Percentiles rank a stretch among this genome's conserved stretches.
phyloP scores from a whole-genome alignment of 1,284 basidiomycete genomes.

The Ganoderma sinense region DNA sequence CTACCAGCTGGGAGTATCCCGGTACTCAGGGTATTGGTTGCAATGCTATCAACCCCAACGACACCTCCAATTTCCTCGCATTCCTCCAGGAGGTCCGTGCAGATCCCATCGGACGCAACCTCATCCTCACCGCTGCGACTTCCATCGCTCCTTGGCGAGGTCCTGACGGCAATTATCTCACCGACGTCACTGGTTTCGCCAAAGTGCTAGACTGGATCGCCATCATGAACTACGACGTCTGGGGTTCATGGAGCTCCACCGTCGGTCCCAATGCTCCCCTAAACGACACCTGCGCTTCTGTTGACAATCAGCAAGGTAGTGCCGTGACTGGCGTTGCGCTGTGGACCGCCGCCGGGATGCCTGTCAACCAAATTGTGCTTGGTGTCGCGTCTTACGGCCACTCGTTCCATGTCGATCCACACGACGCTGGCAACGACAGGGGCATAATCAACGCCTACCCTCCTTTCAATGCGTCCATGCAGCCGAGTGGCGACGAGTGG shows the following conservation, averaged over 20 bases:
- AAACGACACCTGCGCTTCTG: conserved; percentile 70
- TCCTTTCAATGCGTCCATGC: conserved; percentile 50
- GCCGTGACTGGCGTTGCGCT: conserved; percentile 75
- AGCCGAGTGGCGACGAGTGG: conserved; percentile 65
- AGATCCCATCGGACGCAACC: conserved; percentile 56
- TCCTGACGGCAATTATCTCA: conserved; percentile 58
- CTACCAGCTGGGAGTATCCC: conserved; percentile 89
- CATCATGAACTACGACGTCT: conserved; percentile 90
- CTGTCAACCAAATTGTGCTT: conserved; percentile 78
- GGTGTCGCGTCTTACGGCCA: conserved; percentile 85
- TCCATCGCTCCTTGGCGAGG: conserved; percentile 70
- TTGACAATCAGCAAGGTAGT: conserved; percentile 69
- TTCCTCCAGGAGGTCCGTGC: conserved; percentile 80
- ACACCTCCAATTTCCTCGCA: conserved; percentile 75
- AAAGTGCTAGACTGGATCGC: conserved; percentile 80
- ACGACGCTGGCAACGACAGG: conserved; percentile 45
- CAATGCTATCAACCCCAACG: conserved; percentile 68
- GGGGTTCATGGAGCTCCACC: conserved; percentile 44
- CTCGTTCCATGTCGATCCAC: conserved; percentile 55
- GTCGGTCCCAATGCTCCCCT: conserved; percentile 87
- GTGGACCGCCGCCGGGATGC: conserved; percentile 81
- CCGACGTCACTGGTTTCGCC: conserved; percentile 74
- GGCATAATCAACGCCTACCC: conserved; percentile 52
- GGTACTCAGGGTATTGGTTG: conserved; percentile 74
- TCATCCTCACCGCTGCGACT: conserved; percentile 78